A percentile compares a stretch with the other conserved stretches of the same genome.
These are phyloP conservation scores for Tetradesmus obliquus DNA, from an alignment of 139 green algal species.

Conservation along the genomic window DNA sequence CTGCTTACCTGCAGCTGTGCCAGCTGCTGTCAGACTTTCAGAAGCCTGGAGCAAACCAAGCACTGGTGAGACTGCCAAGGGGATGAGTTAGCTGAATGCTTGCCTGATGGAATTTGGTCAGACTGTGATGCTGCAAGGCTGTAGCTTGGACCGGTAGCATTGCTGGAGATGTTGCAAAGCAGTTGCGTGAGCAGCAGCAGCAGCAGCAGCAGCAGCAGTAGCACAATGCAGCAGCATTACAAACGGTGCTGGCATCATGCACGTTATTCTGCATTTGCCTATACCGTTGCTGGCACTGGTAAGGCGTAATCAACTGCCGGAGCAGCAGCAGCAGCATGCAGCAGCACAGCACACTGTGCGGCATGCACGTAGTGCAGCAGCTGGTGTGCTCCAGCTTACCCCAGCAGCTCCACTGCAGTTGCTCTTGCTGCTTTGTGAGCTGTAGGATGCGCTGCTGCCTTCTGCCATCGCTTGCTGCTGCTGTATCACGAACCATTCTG, in stretches of 20 bases:
- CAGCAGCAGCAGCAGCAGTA: background rate
- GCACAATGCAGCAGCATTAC: background rate
- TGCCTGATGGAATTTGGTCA: no score
- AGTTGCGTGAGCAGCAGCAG: background rate
- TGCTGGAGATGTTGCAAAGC: background rate
- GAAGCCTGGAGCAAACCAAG: constrained; percentile 87
- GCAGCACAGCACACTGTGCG: no score
- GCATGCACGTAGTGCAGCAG: no score
- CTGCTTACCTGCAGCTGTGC: constrained; percentile 81
- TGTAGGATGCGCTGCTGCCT: no score
- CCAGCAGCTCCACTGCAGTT: no score
- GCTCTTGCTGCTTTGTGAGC: no score
- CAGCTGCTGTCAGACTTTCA: constrained; percentile 83
- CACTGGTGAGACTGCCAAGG: constrained; percentile 57
- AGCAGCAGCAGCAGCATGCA: background rate
- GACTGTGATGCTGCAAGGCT: background rate
- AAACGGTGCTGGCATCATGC: no score
- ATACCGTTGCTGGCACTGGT: no score
- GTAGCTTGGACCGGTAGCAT: background rate
- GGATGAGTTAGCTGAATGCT: background rate
- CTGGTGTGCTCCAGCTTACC: no score
- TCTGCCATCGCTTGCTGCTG: no score
- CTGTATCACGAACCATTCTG: background rate
- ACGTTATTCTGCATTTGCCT: no score
- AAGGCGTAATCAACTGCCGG: no score